Percentiles rank a stretch among this genome's conserved stretches.
Evolutionary conservation across 176 grass and related monocot genomes (phyloP).

Genomic region (Juncus effusus): DNA sequence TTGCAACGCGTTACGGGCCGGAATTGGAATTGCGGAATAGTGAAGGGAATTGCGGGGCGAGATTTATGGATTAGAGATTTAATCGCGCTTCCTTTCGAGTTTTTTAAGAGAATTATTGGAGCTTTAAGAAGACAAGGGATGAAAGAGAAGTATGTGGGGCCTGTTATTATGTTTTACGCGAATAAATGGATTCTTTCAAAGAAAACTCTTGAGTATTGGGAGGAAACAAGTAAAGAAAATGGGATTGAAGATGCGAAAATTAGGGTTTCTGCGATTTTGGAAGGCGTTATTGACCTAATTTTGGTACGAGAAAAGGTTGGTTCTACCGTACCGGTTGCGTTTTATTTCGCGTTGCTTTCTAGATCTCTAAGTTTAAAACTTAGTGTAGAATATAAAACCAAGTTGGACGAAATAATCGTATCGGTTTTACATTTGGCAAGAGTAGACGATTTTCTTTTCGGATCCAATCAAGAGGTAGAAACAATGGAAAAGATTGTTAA

Average conservation of each 20-base stretch:
- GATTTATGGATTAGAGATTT: slow-evolving; percentile 94
- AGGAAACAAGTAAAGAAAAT: slow-evolving; percentile 43
- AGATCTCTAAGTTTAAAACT: slow-evolving; percentile 62
- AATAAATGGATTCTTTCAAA: slow-evolving; percentile 99
- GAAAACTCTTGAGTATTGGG: slow-evolving; percentile 95
- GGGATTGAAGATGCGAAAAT: slow-evolving; percentile 49
- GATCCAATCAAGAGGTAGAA: slow-evolving; percentile 39
- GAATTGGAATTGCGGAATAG: slow-evolving; percentile 64
- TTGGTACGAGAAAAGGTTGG: slow-evolving; percentile 30
- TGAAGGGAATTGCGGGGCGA: slow-evolving; percentile 68
- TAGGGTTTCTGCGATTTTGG: slow-evolving; percentile 47
- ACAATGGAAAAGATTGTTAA: slow-evolving; percentile 60
- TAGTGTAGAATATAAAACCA: slow-evolving; percentile 30
- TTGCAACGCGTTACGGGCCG: slow-evolving; percentile 34
- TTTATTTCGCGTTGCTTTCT: slow-evolving; percentile 81
- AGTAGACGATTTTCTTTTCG: slow-evolving; percentile 67
- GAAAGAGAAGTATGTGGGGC: slow-evolving; percentile 94
- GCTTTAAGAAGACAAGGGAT: slow-evolving; percentile 82
- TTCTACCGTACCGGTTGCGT: slow-evolving; percentile 45
- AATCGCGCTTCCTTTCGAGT: slow-evolving; percentile 72
- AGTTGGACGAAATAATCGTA: slow-evolving; percentile 37
- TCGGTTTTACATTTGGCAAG: slow-evolving; percentile 54
- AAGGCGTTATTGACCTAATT: slow-evolving; percentile 61
- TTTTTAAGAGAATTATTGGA: slow-evolving; percentile 69
- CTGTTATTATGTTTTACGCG: slow-evolving; percentile 77